A percentile compares a stretch with the other conserved stretches of the same genome.
Conservation (phyloP, 2,329 filamentous ascomycete genomes). For the Colletotrichum trifolii region DNA sequence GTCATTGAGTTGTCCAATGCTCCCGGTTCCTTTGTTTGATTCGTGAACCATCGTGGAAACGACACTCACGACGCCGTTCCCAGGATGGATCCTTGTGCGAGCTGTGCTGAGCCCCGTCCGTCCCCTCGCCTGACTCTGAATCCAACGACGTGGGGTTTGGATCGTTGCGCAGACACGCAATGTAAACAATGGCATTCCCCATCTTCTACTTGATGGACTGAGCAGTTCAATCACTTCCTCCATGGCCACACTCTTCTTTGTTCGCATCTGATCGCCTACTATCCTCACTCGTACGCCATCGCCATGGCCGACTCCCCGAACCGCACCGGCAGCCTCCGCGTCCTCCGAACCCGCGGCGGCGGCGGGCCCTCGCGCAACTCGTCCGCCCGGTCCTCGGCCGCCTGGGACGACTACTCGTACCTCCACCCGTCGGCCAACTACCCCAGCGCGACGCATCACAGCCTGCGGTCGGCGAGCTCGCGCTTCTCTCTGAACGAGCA, state of each 20-base stretch:
- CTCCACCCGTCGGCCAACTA: constrained; percentile 28
- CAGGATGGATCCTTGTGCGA: constrained; percentile 24
- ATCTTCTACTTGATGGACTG: not conserved
- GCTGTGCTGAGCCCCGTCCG: constrained; percentile 21
- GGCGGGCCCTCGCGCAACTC: constrained; percentile 39
- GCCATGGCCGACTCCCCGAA: constrained; percentile 42
- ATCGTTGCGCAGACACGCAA: constrained; percentile 24
- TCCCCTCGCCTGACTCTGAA: constrained; percentile 10
- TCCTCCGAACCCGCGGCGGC: constrained; percentile 40
- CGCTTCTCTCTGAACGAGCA: constrained; percentile 60
- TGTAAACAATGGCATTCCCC: constrained; percentile 15
- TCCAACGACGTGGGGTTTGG: constrained; percentile 6
- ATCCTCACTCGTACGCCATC: not conserved
- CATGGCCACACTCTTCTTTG: not conserved
- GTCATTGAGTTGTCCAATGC: constrained; percentile 10
- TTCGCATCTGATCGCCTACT: not conserved
- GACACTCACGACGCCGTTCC: constrained; percentile 5
- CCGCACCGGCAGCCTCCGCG: constrained; percentile 44
- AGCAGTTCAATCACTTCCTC: not conserved
- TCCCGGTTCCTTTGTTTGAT: not conserved
- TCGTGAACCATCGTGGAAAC: too few species aligned
- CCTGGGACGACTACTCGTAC: constrained; percentile 35
- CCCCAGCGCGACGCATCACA: constrained; percentile 30
- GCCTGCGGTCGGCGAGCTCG: constrained; percentile 51
- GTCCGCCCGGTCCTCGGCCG: constrained; percentile 42